A percentile compares a stretch with the other conserved stretches of the same genome.
phyloP scores from a whole-genome alignment of 176 grass and related monocot genomes.

The Saccharum officinarum region DNA sequence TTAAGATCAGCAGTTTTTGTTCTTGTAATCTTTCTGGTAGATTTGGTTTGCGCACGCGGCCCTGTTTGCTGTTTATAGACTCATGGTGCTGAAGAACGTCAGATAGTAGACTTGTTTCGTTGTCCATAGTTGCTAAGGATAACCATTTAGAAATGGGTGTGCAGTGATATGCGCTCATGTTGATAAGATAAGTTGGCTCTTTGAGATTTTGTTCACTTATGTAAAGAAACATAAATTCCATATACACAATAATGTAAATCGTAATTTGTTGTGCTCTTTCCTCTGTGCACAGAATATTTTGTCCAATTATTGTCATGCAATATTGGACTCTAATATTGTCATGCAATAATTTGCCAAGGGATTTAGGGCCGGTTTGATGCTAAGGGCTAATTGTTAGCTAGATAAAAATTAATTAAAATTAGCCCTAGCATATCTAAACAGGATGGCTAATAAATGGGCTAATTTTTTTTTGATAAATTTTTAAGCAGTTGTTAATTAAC shows the following conservation, averaged over 20 bases:
- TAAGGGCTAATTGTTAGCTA: too few relatives aligned
- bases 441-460: too few relatives aligned
- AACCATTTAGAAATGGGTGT: slow-evolving; percentile 21
- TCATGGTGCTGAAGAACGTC: neutral
- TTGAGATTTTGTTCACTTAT: neutral
- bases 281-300: neutral
- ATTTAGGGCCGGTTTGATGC: too few relatives aligned
- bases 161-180: slow-evolving; percentile 9
- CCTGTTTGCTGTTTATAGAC: slow-evolving; percentile 10
- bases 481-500: too few relatives aligned
- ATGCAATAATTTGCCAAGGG: too few relatives aligned
- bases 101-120: neutral
- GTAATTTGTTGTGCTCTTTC: neutral
- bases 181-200: slow-evolving; percentile 22
- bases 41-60: neutral
- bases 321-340: too few relatives aligned
- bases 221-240: slow-evolving; percentile 5
- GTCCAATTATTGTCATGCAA: too few relatives aligned
- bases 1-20: slow-evolving; percentile 5
- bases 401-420: too few relatives aligned
- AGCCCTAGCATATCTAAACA: too few relatives aligned
- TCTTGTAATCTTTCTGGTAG: neutral
- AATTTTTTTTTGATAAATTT: too few relatives aligned
- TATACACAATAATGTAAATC: neutral
- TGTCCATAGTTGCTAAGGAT: slow-evolving; percentile 26